Conservation (phyloP, 2,329 filamentous ascomycete genomes). For the Geosmithia flava region DNA sequence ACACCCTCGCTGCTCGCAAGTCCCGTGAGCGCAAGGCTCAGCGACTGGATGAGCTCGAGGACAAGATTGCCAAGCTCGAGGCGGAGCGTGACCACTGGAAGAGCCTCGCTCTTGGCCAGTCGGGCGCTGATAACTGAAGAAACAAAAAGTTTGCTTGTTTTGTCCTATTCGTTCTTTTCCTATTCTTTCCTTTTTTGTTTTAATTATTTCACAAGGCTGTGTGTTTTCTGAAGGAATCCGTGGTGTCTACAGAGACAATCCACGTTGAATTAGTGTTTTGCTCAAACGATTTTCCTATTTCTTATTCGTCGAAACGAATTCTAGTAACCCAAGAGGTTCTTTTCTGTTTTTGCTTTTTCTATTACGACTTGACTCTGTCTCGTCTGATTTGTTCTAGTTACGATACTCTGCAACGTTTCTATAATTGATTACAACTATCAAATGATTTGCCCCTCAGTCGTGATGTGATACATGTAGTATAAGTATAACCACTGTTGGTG, state of each 20-base stretch:
- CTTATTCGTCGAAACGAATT: neutral
- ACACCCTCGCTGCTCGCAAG: constrained; percentile 87
- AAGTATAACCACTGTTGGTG: too few species aligned
- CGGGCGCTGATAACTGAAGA: constrained; percentile 16
- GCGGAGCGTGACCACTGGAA: constrained; percentile 56
- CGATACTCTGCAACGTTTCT: too few species aligned
- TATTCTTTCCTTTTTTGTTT: neutral
- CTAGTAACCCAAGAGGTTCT: too few species aligned
- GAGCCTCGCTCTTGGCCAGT: constrained; percentile 33
- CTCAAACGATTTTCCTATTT: neutral
- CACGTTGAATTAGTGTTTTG: neutral
- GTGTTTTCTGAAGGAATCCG: constrained; percentile 2
- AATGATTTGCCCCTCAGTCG: too few species aligned
- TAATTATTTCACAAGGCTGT: neutral
- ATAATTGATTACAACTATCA: too few species aligned
- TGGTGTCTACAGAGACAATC: neutral
- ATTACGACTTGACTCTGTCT: neutral
- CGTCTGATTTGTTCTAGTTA: too few species aligned
- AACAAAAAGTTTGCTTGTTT: constrained; percentile 2
- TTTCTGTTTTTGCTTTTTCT: neutral
- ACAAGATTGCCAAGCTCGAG: constrained; percentile 57
- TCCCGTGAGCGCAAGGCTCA: constrained; percentile 78
- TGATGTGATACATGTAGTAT: too few species aligned
- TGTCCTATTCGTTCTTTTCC: constrained; percentile 2
- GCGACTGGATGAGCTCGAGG: constrained; percentile 63